Base-by-base conservation (phyloP, 2,329 filamentous ascomycete species). In the Diaporthe eres region DNA sequence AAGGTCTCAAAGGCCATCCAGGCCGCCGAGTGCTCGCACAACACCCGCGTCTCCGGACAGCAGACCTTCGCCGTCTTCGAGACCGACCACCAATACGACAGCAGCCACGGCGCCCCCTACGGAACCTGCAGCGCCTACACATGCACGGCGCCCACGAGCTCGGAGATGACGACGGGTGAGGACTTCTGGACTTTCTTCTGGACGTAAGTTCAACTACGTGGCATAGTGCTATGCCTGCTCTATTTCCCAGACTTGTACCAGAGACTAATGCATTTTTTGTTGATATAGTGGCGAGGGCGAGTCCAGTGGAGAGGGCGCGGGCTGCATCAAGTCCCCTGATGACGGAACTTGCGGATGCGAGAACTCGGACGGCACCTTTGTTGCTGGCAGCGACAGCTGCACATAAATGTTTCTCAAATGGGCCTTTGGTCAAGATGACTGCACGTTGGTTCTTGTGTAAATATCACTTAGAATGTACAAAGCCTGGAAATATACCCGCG, bases 61-160 rank as follows among this genome's bases (percentile, higher is more conserved):
- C 82, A 85, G 77, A 84, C 83, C 51, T 85, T 84, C 71, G 83
- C 83, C 28, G 81, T 84, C 72, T 85, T 85, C 78, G 77, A 78
- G 31, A 84, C 82, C 9, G 85, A 88, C 79, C 86, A 87, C 79
- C 79, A 86, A 74, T 87, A 87, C 78, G 85, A 88, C 77, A 77
- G 75, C 31, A 79, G 79, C 76, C 73, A 87, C 75, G 87, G 87
- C 34, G 84, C 83, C 3, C 87, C 87, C 2, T 88, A 88, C 78
- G 87, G 87, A 1, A 88, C 86, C 6, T 89, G 85, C 80, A 80
- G 77, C 37, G 85, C 85, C 1, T 87, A 86, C 78, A 86, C 84
- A 1, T 86, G 84, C 78, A 78, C 80, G 12, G 77, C 82, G 7
- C 84, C 85, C 0, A 81, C 81, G 0, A 79, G 74, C 13, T 77